These are phyloP conservation scores for Cordyceps farinosa DNA, from an alignment of 2,329 filamentous ascomycete species.

Conservation along the genomic window DNA sequence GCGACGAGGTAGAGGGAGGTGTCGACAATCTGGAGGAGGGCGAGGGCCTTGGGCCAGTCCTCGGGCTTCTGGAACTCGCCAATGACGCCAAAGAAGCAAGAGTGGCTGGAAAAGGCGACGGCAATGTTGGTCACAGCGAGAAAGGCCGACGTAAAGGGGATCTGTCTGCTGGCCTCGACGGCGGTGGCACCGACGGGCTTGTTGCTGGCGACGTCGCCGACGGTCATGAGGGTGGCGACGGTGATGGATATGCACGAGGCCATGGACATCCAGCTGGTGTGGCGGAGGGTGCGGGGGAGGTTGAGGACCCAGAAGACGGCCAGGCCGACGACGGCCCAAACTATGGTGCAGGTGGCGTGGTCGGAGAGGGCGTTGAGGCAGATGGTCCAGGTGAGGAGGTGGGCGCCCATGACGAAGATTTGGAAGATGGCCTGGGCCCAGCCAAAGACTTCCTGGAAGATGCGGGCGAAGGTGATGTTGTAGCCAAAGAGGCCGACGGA, in stretches of 20 bases:
- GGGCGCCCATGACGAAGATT: conserved; percentile 65
- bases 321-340: conserved; percentile 59
- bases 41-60: conserved; percentile 53
- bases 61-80: conserved; percentile 59
- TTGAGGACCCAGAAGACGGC: conserved; percentile 56
- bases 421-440: conserved; percentile 58
- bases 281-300: conserved; percentile 59
- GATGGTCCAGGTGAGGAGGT: conserved; percentile 65
- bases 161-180: conserved; percentile 34
- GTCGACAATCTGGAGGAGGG: conserved; percentile 57
- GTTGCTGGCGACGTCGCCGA: conserved; percentile 56
- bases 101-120: conserved; percentile 61
- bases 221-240: conserved; percentile 58
- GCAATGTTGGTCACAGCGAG: conserved; percentile 61
- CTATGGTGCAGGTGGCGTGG: conserved; percentile 59
- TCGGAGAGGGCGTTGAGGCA: conserved; percentile 62
- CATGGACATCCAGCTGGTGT: conserved; percentile 60
- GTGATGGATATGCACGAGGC: conserved; percentile 61
- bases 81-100: conserved; percentile 66
- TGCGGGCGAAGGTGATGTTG: conserved; percentile 44
- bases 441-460: conserved; percentile 59
- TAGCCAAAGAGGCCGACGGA: conserved; percentile 49
- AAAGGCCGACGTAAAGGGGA: conserved; percentile 51
- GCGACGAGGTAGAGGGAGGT: conserved; percentile 61
- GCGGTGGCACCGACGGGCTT: conserved; percentile 34